Evolutionary conservation across 2,329 filamentous ascomycete species (phyloP).

Genomic region (Penicillium sp.): DNA sequence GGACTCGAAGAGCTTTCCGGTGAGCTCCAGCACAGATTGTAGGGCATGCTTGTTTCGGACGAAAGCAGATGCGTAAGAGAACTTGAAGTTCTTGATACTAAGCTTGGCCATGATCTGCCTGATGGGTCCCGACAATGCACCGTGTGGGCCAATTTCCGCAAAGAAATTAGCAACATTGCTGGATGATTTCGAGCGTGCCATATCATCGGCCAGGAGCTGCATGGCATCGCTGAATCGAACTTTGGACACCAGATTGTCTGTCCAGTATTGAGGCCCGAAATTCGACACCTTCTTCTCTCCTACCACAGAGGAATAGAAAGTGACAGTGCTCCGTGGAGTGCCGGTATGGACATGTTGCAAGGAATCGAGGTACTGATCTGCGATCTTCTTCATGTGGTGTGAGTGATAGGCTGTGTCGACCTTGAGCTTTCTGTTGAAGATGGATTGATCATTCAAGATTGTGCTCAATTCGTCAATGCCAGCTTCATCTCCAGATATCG

Average conservation of each 20-base stretch:
- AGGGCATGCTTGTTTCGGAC: slow-evolving; percentile 7
- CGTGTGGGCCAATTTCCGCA: slow-evolving; percentile 13
- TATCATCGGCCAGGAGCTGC: slow-evolving; percentile 1
- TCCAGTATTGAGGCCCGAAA: slow-evolving; percentile 7
- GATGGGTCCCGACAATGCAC: slow-evolving; percentile 9
- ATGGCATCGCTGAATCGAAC: slow-evolving; percentile 12
- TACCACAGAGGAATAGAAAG: slow-evolving; percentile 10
- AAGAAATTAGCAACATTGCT: slow-evolving; percentile 10
- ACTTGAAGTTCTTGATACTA: not conserved
- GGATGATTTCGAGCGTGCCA: slow-evolving; percentile 6
- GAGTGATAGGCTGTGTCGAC: slow-evolving; percentile 31
- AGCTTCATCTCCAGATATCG: slow-evolving; percentile 24
- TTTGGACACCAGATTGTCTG: slow-evolving; percentile 7
- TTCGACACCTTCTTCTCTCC: not conserved
- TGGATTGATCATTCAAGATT: slow-evolving; percentile 16
- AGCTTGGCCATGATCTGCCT: slow-evolving; percentile 9
- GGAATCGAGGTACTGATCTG: slow-evolving; percentile 3
- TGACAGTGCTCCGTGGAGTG: not conserved
- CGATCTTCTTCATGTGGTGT: slow-evolving; percentile 10
- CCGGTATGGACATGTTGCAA: not conserved
- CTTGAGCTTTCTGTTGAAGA: slow-evolving; percentile 15
- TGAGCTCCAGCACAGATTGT: not conserved
- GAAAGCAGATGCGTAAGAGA: slow-evolving; percentile 5
- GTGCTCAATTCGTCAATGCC: slow-evolving; percentile 7
- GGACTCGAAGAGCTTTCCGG: not conserved